Base-by-base conservation (phyloP, 73 alveolate genomes). In the Chromera velia region DNA sequence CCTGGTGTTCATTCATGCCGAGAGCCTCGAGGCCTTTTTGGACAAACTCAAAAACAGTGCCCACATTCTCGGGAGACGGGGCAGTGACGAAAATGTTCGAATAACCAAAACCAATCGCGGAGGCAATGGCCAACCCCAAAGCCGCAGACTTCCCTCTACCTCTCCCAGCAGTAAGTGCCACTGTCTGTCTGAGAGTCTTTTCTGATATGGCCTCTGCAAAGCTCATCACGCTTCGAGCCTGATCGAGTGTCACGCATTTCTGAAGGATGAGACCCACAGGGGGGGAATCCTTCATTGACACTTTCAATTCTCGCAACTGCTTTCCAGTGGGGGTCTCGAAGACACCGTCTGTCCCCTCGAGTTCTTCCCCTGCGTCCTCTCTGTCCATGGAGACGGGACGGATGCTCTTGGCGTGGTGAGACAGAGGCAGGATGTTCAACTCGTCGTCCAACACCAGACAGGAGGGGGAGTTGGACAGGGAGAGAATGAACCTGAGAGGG, bases 391-490 rank as follows among this genome's bases (percentile, higher is more conserved):
- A 49, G 24, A 80, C 71, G 72, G 71, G 82, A 64, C 76, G 83
- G 18, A 85, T 72, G 31, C 89, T 94, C 85, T 88, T 89, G 85
- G 93, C 89, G 72, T 88, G 92, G 47, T 88, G 78, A 26, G 99
- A 90, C 64, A 97, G 88, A 24, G 98, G 98, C 67, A 97, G 89
- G 82, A 97, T 82, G 91, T 97, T 97, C 76, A 97, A 91, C 86
- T 97, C 99, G 91, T 97, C 99, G 87, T 97, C 99, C 27, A 96
- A 86, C 62, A 92, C 96, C 32, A 97, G 79, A 80, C 96, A 90
- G 85, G 89, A 90, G 62, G 63, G 71, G 80, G 98, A 93, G 47
- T 91, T 87, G 10, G 96, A 88, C 63, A 96, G 83, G 71, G 95
- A 84, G 70, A 96, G 90, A 76, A 94, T 90, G 85, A 96, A 93